These are phyloP conservation scores for Aspergillus steynii DNA, from an alignment of 495 filamentous ascomycete genomes.

Conservation along the genomic window DNA sequence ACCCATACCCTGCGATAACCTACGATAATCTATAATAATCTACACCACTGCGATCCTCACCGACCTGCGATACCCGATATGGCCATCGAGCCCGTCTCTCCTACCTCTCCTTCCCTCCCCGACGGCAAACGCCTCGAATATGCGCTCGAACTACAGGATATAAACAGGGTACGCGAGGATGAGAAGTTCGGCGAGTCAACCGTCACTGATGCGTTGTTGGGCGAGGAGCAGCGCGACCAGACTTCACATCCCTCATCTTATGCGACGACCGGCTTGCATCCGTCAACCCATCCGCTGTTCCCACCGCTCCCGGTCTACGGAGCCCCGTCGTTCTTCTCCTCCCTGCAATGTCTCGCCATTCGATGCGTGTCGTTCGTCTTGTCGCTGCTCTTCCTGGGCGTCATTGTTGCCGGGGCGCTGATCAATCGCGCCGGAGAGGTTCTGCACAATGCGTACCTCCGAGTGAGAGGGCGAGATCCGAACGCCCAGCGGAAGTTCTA, in stretches of 20 bases:
- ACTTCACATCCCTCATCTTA: not conserved
- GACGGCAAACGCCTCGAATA: constrained; percentile 1
- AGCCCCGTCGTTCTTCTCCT: constrained; percentile 62
- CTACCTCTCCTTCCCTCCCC: not conserved
- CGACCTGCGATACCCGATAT: not conserved
- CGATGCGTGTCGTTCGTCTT: constrained; percentile 68
- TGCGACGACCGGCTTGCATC: not conserved
- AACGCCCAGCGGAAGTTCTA: constrained; percentile 64
- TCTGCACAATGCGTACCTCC: constrained; percentile 46
- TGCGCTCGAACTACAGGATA: constrained; percentile 15
- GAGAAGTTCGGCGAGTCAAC: constrained; percentile 13
- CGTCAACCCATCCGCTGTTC: constrained; percentile 69
- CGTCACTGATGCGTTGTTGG: constrained; percentile 19
- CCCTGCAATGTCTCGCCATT: constrained; percentile 64
- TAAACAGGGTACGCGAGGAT: constrained; percentile 8
- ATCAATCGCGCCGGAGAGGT: constrained; percentile 58
- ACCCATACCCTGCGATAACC: too few relatives aligned
- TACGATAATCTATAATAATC: not conserved
- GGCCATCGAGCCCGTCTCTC: not conserved
- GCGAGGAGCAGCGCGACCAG: constrained; percentile 7
- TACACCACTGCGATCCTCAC: too few relatives aligned
- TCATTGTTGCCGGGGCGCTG: constrained; percentile 73
- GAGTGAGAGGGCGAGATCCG: constrained; percentile 56
- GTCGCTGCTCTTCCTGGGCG: constrained; percentile 71
- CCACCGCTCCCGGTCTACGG: constrained; percentile 85